Base-by-base conservation (phyloP, 768 basidiomycete species). In the Asterophora parasitica region DNA sequence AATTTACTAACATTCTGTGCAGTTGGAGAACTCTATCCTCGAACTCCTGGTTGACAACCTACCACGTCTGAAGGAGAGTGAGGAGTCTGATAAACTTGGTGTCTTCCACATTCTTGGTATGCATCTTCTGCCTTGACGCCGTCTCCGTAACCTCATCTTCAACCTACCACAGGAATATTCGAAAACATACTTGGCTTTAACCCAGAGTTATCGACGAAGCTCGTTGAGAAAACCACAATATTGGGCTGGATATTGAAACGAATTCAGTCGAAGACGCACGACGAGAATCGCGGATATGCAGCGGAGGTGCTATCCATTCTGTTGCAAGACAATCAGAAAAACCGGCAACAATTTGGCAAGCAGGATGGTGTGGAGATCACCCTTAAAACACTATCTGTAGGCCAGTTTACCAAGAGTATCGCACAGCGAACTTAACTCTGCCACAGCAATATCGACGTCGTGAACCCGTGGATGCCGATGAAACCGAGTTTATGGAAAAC, bases 401-500 rank as follows among this genome's bases (percentile, higher is more conserved):
- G 90, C 52, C n/a, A 38, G 11, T 15, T 48, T 31, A 26, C 33
- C 57, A 43, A 28, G 23, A 37, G 46, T 34, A 42, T 9, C 42
- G 48, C 55, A 55, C 52, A 58, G 13, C 33, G 37, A 16, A 20
- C 19, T 19, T 27, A 39, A 19, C 7, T 42, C 31, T 41, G 53
- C 23, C 46, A 16, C 54, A 96, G 92, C 86, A 87, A 82, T 98
- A 85, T 62, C 85, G 94, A 34, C 77, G 79, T 61, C 77, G 82
- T 47, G 89, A 97, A 60, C 95, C 95, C 11, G 70, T 71, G 0
- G 85, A 93, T 54, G 76, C 85, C 7, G 96, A 98, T 52, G 96
- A 99, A 67, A 75, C 82, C 4, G 96, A 99, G 64, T 98, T 92
- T 66, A 94, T 98, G 93, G 96, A 98, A 63, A 98, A 99, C 64